Evolutionary conservation across 345 rosid species (phyloP).

Genomic region (Sisymbrium altissimum): DNA sequence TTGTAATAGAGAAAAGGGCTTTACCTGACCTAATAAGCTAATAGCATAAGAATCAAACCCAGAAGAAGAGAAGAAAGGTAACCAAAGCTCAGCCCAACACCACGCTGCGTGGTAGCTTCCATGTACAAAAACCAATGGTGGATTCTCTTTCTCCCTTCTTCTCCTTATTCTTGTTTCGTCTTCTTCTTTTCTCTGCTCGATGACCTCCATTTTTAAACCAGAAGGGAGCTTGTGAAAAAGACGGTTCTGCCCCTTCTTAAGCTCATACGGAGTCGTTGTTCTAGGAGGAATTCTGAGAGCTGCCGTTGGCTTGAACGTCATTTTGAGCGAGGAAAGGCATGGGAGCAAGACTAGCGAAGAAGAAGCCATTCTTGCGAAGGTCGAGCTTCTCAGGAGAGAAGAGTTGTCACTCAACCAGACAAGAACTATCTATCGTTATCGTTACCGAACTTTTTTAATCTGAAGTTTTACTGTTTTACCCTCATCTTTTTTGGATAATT

Average conservation of each 20-base stretch:
- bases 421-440: no score
- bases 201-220: conserved; percentile 77
- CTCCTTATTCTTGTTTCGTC: not conserved
- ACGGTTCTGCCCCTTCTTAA: conserved; percentile 66
- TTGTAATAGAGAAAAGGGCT: not conserved
- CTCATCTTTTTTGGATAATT: no score
- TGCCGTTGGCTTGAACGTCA: conserved; percentile 34
- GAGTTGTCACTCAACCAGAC: no score
- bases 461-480: no score
- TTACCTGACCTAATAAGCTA: conserved; percentile 82
- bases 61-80: conserved; percentile 70
- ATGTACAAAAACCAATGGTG: conserved; percentile 79
- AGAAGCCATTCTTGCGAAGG: conserved; percentile 41
- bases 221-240: conserved; percentile 72
- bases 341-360: conserved; percentile 24
- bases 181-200: conserved; percentile 52
- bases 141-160: conserved; percentile 23
- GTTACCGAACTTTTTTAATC: no score
- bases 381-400: conserved; percentile 10
- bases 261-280: conserved; percentile 45
- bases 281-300: conserved; percentile 28
- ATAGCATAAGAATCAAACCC: conserved; percentile 84
- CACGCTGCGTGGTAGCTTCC: conserved; percentile 98
- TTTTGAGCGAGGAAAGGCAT: conserved; percentile 22
- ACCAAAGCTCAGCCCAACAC: conserved; percentile 97